Percentiles rank a stretch among this genome's conserved stretches.
These are phyloP conservation scores for Bruguiera hainesii DNA, from an alignment of 441 rosid species.

Conservation along the genomic window DNA sequence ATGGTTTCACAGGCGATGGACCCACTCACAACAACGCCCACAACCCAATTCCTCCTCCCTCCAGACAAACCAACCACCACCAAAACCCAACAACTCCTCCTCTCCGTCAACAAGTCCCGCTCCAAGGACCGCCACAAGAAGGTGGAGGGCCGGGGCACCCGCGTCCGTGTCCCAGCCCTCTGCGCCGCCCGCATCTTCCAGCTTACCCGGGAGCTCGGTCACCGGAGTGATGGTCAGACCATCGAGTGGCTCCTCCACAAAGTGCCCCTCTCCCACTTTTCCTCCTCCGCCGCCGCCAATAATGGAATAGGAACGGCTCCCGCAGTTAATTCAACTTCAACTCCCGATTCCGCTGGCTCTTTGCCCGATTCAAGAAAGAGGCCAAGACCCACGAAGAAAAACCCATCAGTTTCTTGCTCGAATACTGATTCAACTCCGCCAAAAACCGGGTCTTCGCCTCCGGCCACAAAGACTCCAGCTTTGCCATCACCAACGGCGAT, in stretches of 20 bases:
- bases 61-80: neutral
- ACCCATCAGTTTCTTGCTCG: too few relatives aligned
- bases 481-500: neutral
- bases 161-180: slow-evolving; percentile 48
- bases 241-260: slow-evolving; percentile 55
- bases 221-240: slow-evolving; percentile 42
- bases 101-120: neutral
- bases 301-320: too few relatives aligned
- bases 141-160: slow-evolving; percentile 51
- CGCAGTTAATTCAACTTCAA: too few relatives aligned
- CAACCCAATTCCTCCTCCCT: neutral
- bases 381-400: too few relatives aligned
- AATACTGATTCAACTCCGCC: too few relatives aligned
- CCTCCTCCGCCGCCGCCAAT: neutral
- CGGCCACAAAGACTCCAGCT: neutral
- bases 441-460: too few relatives aligned
- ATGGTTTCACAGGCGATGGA: neutral
- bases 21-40: neutral
- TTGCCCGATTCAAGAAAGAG: too few relatives aligned
- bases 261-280: slow-evolving; percentile 18
- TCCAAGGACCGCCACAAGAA: slow-evolving; percentile 47
- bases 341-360: too few relatives aligned
- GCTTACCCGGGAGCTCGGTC: slow-evolving; percentile 45
- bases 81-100: neutral
- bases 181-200: slow-evolving; percentile 51